Conservation (phyloP, 768 basidiomycete species). For the Russula sp. region DNA sequence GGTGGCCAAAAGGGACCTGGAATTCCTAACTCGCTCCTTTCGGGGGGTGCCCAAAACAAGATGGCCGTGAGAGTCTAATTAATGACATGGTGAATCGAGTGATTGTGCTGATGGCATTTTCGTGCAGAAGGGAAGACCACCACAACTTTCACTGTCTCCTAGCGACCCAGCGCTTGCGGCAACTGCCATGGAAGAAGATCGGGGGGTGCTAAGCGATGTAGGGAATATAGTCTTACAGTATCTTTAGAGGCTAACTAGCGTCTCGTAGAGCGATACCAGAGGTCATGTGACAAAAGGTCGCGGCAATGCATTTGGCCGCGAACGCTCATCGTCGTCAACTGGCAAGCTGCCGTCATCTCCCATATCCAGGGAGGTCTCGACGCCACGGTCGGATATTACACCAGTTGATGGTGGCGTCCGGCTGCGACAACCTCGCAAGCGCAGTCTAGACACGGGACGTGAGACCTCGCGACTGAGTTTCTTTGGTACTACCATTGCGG, state of each 20-base stretch:
- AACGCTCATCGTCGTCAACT: slow-evolving; percentile 41
- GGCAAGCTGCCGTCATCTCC: slow-evolving; percentile 34
- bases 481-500: slow-evolving; percentile 66
- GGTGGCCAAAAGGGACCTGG: slow-evolving; percentile 32
- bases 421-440: slow-evolving; percentile 42
- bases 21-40: slow-evolving; percentile 25
- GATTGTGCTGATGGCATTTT: slow-evolving; percentile 8
- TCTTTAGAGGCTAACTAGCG: neutral
- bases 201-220: slow-evolving; percentile 67
- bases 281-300: slow-evolving; percentile 40
- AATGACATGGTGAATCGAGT: neutral
- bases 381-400: slow-evolving; percentile 29
- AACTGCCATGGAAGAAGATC: slow-evolving; percentile 52
- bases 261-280: slow-evolving; percentile 50
- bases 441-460: slow-evolving; percentile 48
- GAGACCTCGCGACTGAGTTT: slow-evolving; percentile 64
- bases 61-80: slow-evolving; percentile 2
- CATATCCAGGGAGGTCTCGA: slow-evolving; percentile 33
- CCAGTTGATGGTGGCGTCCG: neutral
- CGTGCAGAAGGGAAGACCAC: slow-evolving; percentile 46
- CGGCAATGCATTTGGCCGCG: slow-evolving; percentile 61
- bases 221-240: slow-evolving; percentile 37
- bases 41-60: slow-evolving; percentile 1
- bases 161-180: slow-evolving; percentile 57
- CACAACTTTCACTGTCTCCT: slow-evolving; percentile 54